Evolutionary conservation across 495 filamentous ascomycete species (phyloP).

Genomic region (Cryomyces minteri): DNA sequence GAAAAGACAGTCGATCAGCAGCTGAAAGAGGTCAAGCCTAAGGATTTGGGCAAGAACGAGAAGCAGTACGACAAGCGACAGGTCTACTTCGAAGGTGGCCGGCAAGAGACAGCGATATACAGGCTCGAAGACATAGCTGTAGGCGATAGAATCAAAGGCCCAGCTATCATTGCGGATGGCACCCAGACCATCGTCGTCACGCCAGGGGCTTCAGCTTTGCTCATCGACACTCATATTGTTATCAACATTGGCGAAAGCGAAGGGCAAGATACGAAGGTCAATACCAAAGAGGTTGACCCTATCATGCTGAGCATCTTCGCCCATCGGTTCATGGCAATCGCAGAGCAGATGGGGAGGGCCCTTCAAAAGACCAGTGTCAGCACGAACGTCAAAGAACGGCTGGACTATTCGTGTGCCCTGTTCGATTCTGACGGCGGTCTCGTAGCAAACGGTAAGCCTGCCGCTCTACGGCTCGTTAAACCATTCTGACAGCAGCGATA

Average conservation of each 20-base stretch:
- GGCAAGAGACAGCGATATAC: slow-evolving; percentile 70
- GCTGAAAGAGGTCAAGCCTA: slow-evolving; percentile 42
- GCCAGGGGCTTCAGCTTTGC: slow-evolving; percentile 53
- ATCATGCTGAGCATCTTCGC: slow-evolving; percentile 93
- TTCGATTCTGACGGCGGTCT: slow-evolving; percentile 83
- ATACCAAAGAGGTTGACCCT: slow-evolving; percentile 45
- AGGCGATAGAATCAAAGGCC: slow-evolving; percentile 63
- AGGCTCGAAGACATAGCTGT: slow-evolving; percentile 59
- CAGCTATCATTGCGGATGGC: slow-evolving; percentile 82
- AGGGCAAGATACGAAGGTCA: slow-evolving; percentile 28
- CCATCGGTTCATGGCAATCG: slow-evolving; percentile 97
- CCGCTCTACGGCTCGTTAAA: too few relatives aligned
- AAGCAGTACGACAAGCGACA: slow-evolving; percentile 36
- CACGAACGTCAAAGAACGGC: slow-evolving; percentile 93
- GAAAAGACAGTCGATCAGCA: slow-evolving; percentile 69
- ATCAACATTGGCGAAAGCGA: slow-evolving; percentile 48
- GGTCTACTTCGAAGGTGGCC: slow-evolving; percentile 57
- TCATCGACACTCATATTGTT: slow-evolving; percentile 55
- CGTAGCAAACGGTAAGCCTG: slow-evolving; percentile 58
- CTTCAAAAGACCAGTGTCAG: slow-evolving; percentile 94
- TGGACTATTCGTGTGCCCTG: slow-evolving; percentile 92
- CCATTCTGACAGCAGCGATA: background rate
- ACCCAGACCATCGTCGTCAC: slow-evolving; percentile 93
- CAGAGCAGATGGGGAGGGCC: slow-evolving; percentile 92
- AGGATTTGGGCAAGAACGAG: slow-evolving; percentile 27